phyloP scores from a whole-genome alignment of 2,329 filamentous ascomycete species.

The Fusarium sp. region DNA sequence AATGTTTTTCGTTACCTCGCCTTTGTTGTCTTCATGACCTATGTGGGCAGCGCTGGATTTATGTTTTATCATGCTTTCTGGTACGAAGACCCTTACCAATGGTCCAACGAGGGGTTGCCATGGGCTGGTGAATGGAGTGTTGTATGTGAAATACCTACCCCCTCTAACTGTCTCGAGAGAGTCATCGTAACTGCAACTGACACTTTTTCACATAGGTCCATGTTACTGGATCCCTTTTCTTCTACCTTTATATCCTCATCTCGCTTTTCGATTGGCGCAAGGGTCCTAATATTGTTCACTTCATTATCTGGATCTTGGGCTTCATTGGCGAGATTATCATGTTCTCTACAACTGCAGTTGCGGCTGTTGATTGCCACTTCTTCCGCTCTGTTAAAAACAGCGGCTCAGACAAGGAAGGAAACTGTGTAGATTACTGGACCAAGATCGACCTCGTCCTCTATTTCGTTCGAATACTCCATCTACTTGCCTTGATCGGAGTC shows the following conservation, averaged over 20 bases:
- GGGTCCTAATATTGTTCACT: conserved; percentile 82
- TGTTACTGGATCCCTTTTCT: conserved; percentile 83
- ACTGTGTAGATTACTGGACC: conserved; percentile 52
- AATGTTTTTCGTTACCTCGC: conserved; percentile 80
- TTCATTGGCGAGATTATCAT: conserved; percentile 79
- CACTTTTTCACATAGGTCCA: conserved; percentile 72
- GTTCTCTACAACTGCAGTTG: conserved; percentile 71
- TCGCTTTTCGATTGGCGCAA: conserved; percentile 86
- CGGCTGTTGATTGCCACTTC: conserved; percentile 75
- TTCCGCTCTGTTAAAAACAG: conserved; percentile 53
- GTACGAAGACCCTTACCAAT: conserved; percentile 51
- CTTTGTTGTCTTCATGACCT: conserved; percentile 75
- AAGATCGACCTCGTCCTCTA: conserved; percentile 72
- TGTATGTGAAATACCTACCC: conserved; percentile 61
- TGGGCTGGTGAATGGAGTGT: conserved; percentile 84
- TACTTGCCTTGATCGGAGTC: conserved; percentile 67
- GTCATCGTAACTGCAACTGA: conserved; percentile 30
- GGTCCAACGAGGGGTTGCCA: conserved; percentile 56
- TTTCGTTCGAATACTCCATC: conserved; percentile 72
- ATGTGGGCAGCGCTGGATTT: conserved; percentile 77
- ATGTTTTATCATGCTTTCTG: conserved; percentile 78
- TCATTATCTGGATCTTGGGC: conserved; percentile 80
- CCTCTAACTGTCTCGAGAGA: not conserved
- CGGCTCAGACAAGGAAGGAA: conserved; percentile 41
- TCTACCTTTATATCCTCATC: conserved; percentile 86